These are phyloP conservation scores for Cnidoscolus chayamansa DNA, from an alignment of 441 rosid genomes.

Conservation along the genomic window DNA sequence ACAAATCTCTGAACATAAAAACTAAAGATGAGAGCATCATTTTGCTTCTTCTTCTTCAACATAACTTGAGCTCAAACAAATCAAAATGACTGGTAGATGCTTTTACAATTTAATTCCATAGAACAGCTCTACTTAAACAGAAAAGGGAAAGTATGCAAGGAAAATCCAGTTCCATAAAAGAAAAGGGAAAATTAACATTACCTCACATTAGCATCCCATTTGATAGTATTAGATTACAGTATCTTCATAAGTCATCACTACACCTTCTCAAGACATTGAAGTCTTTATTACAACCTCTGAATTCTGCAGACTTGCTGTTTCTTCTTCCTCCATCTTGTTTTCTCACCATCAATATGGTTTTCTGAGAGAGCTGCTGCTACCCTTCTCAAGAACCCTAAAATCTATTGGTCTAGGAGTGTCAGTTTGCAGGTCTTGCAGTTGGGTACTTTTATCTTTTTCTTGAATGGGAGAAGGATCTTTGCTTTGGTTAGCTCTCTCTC, in stretches of 20 bases:
- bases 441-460: conserved; percentile 24
- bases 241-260: not conserved
- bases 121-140: not conserved
- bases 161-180: not conserved
- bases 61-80: not conserved
- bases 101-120: too few species aligned
- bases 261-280: not conserved
- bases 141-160: not conserved
- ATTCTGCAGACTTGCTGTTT: not conserved
- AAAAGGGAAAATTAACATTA: not conserved
- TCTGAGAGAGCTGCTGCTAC: conserved; percentile 32
- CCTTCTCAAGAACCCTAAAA: conserved; percentile 46
- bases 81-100: not conserved
- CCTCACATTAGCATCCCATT: not conserved
- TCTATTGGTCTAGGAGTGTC: conserved; percentile 15
- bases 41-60: too few species aligned
- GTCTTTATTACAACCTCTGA: not conserved
- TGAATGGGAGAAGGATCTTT: conserved; percentile 17
- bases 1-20: not conserved
- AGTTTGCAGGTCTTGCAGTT: conserved; percentile 2
- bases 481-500: conserved; percentile 40
- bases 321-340: conserved; percentile 8
- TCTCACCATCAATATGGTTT: conserved; percentile 24
- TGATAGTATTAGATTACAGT: not conserved
- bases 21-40: not conserved